Evolutionary conservation across 139 green algal genomes (phyloP).

Genomic region (Closterium sp.): DNA sequence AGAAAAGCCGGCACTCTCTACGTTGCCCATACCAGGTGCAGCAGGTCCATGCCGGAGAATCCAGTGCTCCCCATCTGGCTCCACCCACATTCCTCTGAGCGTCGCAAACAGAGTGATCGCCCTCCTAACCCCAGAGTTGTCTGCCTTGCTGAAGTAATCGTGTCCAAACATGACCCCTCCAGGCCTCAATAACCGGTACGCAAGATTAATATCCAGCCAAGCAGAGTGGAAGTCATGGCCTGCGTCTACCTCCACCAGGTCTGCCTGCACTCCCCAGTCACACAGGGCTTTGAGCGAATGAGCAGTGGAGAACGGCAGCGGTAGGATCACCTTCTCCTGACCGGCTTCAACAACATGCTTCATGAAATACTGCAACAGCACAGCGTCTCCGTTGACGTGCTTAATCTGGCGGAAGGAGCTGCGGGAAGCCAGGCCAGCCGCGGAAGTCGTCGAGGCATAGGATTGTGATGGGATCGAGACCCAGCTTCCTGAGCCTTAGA

Average conservation of each 20-base stretch:
- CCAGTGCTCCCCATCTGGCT: constrained; percentile 34
- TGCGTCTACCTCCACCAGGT: constrained; percentile 38
- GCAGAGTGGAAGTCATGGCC: constrained; percentile 27
- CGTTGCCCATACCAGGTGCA: no score
- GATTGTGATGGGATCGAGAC: constrained; percentile 8
- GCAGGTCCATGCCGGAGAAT: constrained; percentile 8
- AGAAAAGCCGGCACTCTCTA: no score
- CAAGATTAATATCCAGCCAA: constrained; percentile 25
- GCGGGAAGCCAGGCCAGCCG: background rate
- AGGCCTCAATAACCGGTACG: constrained; percentile 17
- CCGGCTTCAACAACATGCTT: constrained; percentile 10
- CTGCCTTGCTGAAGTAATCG: constrained; percentile 21
- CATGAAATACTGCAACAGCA: constrained; percentile 34
- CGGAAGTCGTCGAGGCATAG: constrained; percentile 37
- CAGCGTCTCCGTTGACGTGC: background rate
- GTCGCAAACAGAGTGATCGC: constrained; percentile 25
- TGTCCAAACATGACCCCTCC: constrained; percentile 44
- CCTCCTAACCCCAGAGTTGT: constrained; percentile 8
- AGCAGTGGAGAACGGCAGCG: constrained; percentile 14
- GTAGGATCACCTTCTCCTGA: constrained; percentile 15
- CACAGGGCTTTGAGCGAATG: constrained; percentile 8
- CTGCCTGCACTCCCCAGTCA: constrained; percentile 7
- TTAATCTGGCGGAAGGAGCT: background rate
- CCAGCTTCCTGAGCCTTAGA: background rate
- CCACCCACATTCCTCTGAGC: constrained; percentile 13